phyloP scores from a whole-genome alignment of 75 land plant species.

The Sequoiadendron giganteum region DNA sequence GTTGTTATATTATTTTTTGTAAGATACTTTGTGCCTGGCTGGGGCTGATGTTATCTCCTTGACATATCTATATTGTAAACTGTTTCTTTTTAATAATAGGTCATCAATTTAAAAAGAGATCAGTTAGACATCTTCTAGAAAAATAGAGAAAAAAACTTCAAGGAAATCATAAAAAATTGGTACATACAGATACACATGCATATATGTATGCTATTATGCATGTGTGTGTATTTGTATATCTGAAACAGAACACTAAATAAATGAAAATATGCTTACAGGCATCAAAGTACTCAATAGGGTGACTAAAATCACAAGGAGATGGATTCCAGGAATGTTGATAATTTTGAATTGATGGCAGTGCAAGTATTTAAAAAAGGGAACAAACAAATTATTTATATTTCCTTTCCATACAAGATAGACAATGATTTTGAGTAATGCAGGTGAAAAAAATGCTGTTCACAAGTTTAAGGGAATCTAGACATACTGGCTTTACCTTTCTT shows the following conservation, averaged over 20 bases:
- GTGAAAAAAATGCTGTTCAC: not conserved
- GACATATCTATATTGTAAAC: no score
- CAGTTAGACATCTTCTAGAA: not conserved
- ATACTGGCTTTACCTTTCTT: constrained; percentile 20
- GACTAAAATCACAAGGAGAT: not conserved
- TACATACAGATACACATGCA: not conserved
- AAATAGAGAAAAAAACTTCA: not conserved
- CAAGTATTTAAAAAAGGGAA: not conserved
- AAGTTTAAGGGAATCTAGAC: not conserved
- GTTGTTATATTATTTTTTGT: no score
- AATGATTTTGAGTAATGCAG: not conserved
- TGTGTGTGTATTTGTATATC: not conserved
- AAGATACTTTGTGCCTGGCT: no score
- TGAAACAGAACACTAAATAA: not conserved
- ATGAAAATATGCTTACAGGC: not conserved
- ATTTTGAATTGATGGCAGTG: not conserved
- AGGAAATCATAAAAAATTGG: not conserved
- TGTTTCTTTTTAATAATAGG: no score
- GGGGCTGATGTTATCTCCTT: no score
- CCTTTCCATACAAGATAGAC: not conserved
- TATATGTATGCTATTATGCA: not conserved
- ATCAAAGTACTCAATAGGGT: not conserved
- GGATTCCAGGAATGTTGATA: not conserved
- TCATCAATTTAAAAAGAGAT: no score
- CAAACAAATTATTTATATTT: not conserved